Evolutionary conservation across 2,329 filamentous ascomycete species (phyloP).

Genomic region (Arthrobotrys megalospora): DNA sequence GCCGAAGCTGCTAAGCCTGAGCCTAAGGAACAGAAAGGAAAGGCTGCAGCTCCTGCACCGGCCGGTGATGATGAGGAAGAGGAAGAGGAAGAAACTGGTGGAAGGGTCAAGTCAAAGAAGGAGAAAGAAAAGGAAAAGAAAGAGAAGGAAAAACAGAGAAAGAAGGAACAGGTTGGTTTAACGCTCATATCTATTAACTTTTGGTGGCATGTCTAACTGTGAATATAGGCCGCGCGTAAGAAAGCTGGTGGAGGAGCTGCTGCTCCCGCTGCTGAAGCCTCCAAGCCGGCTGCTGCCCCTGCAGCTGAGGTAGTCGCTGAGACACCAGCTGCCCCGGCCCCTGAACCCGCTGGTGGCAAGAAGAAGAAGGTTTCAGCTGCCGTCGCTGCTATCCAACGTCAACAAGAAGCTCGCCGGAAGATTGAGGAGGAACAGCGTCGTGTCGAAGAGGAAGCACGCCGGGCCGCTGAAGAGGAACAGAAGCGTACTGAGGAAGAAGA

Average conservation of each 20-base stretch:
- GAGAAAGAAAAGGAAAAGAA: slow-evolving; percentile 99
- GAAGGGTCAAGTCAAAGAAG: slow-evolving; percentile 90
- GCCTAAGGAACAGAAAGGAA: slow-evolving; percentile 67
- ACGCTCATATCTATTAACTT: slow-evolving; percentile 20
- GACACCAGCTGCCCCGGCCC: slow-evolving; percentile 66
- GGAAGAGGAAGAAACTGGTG: slow-evolving; percentile 73
- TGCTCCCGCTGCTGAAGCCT: slow-evolving; percentile 60
- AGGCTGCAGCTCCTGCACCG: slow-evolving; percentile 66
- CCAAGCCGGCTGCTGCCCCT: slow-evolving; percentile 62
- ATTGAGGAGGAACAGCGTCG: slow-evolving; percentile 77
- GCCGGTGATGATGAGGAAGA: slow-evolving; percentile 70
- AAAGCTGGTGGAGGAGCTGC: slow-evolving; percentile 72
- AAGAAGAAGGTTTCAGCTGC: slow-evolving; percentile 89
- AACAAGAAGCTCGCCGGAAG: slow-evolving; percentile 82
- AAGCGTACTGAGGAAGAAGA: slow-evolving; percentile 69
- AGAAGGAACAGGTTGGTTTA: slow-evolving; percentile 89
- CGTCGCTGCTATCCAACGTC: slow-evolving; percentile 81
- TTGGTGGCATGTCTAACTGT: slow-evolving; percentile 22
- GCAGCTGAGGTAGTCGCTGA: slow-evolving; percentile 54
- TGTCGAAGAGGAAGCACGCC: slow-evolving; percentile 77
- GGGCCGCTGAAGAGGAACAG: slow-evolving; percentile 72
- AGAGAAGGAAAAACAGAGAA: slow-evolving; percentile 97
- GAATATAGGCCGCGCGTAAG: slow-evolving; percentile 82
- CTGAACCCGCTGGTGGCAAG: slow-evolving; percentile 75
- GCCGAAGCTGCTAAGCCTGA: slow-evolving; percentile 67